Percentiles rank a stretch among this genome's conserved stretches.
These are phyloP conservation scores for Kokia cookei DNA, from an alignment of 441 rosid genomes.

Conservation along the genomic window DNA sequence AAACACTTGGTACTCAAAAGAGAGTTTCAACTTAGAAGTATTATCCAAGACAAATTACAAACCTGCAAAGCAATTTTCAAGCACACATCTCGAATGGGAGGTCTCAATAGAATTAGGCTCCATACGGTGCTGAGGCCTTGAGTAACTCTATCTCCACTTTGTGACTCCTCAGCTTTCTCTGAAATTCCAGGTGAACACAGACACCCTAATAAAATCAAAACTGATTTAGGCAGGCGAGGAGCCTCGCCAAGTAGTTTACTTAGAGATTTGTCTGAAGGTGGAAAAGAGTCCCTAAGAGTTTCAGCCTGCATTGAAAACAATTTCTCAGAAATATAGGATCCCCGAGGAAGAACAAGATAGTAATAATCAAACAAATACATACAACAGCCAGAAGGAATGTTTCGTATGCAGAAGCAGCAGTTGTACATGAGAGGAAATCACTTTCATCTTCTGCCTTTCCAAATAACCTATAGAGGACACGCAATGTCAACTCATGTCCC, in stretches of 20 bases:
- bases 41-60: constrained; percentile 4
- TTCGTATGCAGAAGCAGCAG: constrained; percentile 89
- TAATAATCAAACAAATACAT: constrained; percentile 25
- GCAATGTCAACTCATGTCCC: constrained; percentile 99
- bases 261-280: constrained; percentile 95
- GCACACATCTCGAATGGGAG: constrained; percentile 82
- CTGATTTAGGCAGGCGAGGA: constrained; percentile 86
- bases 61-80: constrained; percentile 96
- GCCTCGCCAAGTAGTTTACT: constrained; percentile 92
- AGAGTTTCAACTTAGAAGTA: not conserved
- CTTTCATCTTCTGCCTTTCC: constrained; percentile 97
- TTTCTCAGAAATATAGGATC: constrained; percentile 16
- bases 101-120: constrained; percentile 85
- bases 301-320: constrained; percentile 62
- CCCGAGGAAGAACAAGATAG: constrained; percentile 8
- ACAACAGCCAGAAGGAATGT: constrained; percentile 80
- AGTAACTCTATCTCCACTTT: constrained; percentile 89
- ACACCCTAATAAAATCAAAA: constrained; percentile 71
- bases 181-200: constrained; percentile 73
- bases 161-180: constrained; percentile 64
- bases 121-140: constrained; percentile 97
- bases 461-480: constrained; percentile 91
- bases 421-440: constrained; percentile 90
- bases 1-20: constrained; percentile 5
- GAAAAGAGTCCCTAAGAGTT: constrained; percentile 90